phyloP scores from a whole-genome alignment of 805 yeast species.

The Zygotorulaspora florentina region DNA sequence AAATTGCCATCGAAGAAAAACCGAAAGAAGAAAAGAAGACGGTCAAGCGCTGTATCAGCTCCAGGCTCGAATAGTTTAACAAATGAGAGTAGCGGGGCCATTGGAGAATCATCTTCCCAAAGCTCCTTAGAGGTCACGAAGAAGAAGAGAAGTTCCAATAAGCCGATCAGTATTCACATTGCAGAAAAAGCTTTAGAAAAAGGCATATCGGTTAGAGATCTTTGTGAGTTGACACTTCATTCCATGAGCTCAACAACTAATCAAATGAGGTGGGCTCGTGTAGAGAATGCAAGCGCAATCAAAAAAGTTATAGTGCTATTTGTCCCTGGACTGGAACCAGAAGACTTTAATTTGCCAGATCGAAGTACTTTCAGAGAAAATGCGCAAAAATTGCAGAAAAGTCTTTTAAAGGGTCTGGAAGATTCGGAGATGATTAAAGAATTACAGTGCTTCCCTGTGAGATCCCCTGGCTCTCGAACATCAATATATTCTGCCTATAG shows the following conservation, averaged over 20 bases:
- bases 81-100: conserved; percentile 9
- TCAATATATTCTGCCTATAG: conserved; percentile 50
- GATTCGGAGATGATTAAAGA: conserved; percentile 6
- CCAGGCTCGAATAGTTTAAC: conserved; percentile 10
- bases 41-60: conserved; percentile 25
- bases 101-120: conserved; percentile 3
- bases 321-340: conserved; percentile 58
- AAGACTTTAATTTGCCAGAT: conserved; percentile 37
- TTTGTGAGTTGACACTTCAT: conserved; percentile 46
- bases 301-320: conserved; percentile 54
- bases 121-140: conserved; percentile 14
- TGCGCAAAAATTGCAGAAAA: conserved; percentile 5
- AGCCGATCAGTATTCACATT: conserved; percentile 35
- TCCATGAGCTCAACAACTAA: conserved; percentile 39
- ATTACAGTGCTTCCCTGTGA: conserved; percentile 42
- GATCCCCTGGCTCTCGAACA: conserved; percentile 63
- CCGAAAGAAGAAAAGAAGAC: conserved; percentile 21
- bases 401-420: conserved; percentile 7
- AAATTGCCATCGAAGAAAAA: conserved; percentile 1
- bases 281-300: conserved; percentile 44
- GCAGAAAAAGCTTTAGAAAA: conserved; percentile 28
- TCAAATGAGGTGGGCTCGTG: conserved; percentile 47
- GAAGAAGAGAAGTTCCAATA: conserved; percentile 33
- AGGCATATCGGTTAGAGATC: conserved; percentile 36
- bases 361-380: conserved; percentile 15